These are phyloP conservation scores for Metschnikowia peoriensis DNA, from an alignment of 805 yeast genomes.

Conservation along the genomic window DNA sequence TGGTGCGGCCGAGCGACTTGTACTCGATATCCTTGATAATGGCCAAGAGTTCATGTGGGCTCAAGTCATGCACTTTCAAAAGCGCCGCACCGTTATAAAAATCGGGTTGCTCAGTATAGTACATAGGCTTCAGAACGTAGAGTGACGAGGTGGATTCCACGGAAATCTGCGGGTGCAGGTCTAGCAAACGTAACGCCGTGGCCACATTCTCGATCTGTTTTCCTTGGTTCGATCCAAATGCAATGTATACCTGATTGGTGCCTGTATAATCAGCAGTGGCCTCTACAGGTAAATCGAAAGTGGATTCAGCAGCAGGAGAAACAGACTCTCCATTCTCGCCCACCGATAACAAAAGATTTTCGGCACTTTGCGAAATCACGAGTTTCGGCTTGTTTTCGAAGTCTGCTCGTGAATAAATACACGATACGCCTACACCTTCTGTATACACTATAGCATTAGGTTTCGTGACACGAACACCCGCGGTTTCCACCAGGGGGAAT, in stretches of 20 bases:
- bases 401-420: conserved; percentile 47
- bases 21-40: conserved; percentile 78
- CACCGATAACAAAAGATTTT: background rate
- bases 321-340: too few species aligned
- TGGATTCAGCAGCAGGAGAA: too few species aligned
- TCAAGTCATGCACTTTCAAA: conserved; percentile 51
- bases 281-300: conserved; percentile 34
- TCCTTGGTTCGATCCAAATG: conserved; percentile 90
- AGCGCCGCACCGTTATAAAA: conserved; percentile 83
- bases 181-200: conserved; percentile 50
- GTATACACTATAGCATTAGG: conserved; percentile 87
- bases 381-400: conserved; percentile 23
- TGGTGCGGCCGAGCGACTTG: conserved; percentile 63
- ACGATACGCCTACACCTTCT: conserved; percentile 86
- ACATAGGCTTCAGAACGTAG: conserved; percentile 93
- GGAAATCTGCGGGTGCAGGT: conserved; percentile 33
- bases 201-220: conserved; percentile 61
- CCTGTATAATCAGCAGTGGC: conserved; percentile 7
- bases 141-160: conserved; percentile 69
- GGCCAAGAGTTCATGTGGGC: conserved; percentile 63
- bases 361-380: background rate
- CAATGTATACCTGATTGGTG: conserved; percentile 62
- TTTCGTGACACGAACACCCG: conserved; percentile 67
- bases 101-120: conserved; percentile 70
- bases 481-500: conserved; percentile 29